phyloP scores from a whole-genome alignment of 441 rosid genomes.

The Euphorbia celastroides region DNA sequence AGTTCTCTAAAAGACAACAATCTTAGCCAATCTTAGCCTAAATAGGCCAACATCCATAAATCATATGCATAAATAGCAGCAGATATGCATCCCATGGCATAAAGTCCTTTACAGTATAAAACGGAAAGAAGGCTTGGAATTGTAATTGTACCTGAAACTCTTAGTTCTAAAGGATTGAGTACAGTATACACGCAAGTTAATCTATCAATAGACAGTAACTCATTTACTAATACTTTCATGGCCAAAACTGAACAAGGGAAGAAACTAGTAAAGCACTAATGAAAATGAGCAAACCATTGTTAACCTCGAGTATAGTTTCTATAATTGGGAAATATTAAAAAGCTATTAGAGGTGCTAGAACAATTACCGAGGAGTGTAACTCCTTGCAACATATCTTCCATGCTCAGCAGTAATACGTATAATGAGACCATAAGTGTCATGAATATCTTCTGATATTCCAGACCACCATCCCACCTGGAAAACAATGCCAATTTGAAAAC shows the following conservation, averaged over 20 bases:
- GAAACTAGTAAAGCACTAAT: not conserved
- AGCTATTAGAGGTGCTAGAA: constrained; percentile 7
- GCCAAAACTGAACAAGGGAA: not conserved
- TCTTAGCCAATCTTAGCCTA: no score
- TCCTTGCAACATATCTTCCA: constrained; percentile 94
- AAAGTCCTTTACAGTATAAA: not conserved
- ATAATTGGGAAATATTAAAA: constrained; percentile 6
- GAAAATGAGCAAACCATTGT: not conserved
- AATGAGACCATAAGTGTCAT: constrained; percentile 82
- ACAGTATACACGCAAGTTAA: not conserved
- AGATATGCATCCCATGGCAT: not conserved
- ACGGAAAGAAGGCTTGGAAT: not conserved
- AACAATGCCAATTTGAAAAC: constrained; percentile 20
- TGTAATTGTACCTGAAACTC: not conserved
- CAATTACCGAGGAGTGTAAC: constrained; percentile 80
- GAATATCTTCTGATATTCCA: constrained; percentile 70
- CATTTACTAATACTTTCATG: not conserved
- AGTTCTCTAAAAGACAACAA: not conserved
- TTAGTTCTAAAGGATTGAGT: not conserved
- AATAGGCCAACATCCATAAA: not conserved
- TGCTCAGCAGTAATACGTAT: constrained; percentile 89
- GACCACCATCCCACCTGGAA: constrained; percentile 98
- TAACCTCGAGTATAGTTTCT: not conserved
- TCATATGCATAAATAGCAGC: not conserved
- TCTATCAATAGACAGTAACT: not conserved